Evolutionary conservation across 2,329 filamentous ascomycete genomes (phyloP).

Genomic region (Chaetomium sp.): DNA sequence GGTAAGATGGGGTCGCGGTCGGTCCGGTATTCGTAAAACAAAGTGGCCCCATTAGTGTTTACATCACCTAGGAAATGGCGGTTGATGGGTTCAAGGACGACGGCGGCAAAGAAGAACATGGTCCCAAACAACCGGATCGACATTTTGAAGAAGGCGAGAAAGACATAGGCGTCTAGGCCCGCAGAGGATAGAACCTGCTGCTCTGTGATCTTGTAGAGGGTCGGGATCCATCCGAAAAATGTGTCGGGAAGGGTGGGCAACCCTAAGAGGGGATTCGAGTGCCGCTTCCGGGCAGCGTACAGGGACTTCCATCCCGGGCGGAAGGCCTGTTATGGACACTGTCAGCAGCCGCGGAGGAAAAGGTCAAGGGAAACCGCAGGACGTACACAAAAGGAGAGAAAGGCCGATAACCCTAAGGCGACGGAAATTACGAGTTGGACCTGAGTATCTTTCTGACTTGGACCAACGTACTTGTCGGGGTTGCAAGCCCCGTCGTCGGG

Average conservation of each 20-base stretch:
- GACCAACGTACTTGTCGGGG: conserved; percentile 27
- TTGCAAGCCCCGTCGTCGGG: conserved; percentile 20
- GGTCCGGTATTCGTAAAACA: conserved; percentile 12
- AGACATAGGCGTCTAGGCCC: conserved; percentile 92
- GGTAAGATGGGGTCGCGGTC: conserved; percentile 2
- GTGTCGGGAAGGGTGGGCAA: conserved; percentile 76
- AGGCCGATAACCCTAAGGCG: conserved; percentile 61
- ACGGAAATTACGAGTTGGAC: conserved; percentile 70
- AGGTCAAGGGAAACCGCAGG: not conserved
- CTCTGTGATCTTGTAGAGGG: conserved; percentile 76
- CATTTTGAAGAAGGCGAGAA: conserved; percentile 94
- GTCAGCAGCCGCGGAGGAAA: not conserved
- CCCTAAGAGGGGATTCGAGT: conserved; percentile 50
- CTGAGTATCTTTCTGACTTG: conserved; percentile 40
- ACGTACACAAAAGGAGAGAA: conserved; percentile 69
- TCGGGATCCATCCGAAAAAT: conserved; percentile 89
- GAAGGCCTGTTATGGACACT: conserved; percentile 52
- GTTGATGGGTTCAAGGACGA: conserved; percentile 82
- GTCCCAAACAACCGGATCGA: conserved; percentile 74
- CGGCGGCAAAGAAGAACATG: conserved; percentile 74
- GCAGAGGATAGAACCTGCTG: conserved; percentile 85
- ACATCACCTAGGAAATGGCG: conserved; percentile 47
- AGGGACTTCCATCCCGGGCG: conserved; percentile 87
- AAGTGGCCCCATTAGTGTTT: conserved; percentile 4
- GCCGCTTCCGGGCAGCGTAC: conserved; percentile 81